A percentile compares a stretch with the other conserved stretches of the same genome.
phyloP scores from a whole-genome alignment of 768 basidiomycete species.

The Terana coerulea region DNA sequence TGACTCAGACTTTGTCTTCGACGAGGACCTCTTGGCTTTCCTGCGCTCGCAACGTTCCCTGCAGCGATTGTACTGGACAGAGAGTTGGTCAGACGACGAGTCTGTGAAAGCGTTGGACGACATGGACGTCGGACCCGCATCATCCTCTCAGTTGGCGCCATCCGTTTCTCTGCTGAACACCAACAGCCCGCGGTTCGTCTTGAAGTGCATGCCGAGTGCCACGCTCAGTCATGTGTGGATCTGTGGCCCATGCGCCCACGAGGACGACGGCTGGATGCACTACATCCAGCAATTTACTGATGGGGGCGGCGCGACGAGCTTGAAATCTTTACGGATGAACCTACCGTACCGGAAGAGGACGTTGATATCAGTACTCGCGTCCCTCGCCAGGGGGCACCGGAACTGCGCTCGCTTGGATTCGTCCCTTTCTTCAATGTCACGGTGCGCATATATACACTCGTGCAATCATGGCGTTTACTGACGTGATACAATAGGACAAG shows the following conservation, averaged over 20 bases:
- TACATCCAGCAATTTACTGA: constrained; percentile 7
- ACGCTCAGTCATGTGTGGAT: constrained; percentile 19
- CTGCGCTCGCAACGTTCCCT: constrained; percentile 13
- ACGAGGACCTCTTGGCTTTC: constrained; percentile 10
- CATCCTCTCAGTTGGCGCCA: background rate
- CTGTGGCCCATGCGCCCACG: constrained; percentile 10
- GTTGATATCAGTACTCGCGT: constrained; percentile 2
- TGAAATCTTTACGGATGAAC: constrained; percentile 16
- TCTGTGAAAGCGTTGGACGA: background rate
- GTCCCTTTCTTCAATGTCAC: constrained; percentile 10
- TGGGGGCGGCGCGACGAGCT: background rate
- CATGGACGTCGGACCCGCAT: background rate
- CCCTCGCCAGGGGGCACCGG: constrained; percentile 11
- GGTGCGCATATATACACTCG: no score
- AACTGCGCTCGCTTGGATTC: constrained; percentile 17
- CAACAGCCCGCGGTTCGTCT: constrained; percentile 12
- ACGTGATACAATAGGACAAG: constrained; percentile 9
- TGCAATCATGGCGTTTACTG: background rate
- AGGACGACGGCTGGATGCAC: constrained; percentile 10
- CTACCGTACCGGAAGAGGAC: constrained; percentile 11
- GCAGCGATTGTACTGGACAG: constrained; percentile 12
- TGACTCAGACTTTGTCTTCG: constrained; percentile 17
- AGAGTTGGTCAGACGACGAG: constrained; percentile 6
- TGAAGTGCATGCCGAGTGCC: constrained; percentile 8
- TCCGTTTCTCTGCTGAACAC: constrained; percentile 9